A percentile compares a stretch with the other conserved stretches of the same genome.
These are phyloP conservation scores for Fusarium coffeatum DNA, from an alignment of 2,329 filamentous ascomycete species.

Conservation along the genomic window DNA sequence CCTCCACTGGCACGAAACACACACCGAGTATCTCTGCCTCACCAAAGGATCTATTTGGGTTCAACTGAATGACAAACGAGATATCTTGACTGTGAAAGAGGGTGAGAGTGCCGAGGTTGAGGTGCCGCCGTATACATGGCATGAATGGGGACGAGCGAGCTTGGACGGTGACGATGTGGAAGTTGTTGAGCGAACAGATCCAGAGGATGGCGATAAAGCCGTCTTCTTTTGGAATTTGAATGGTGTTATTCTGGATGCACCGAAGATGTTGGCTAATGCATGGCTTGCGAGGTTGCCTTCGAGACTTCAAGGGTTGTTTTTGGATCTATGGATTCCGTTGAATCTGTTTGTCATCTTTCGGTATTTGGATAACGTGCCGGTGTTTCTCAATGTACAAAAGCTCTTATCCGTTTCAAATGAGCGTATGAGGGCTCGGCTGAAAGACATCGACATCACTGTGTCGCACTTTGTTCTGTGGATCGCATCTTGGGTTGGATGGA, in stretches of 20 bases:
- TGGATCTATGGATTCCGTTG: conserved; percentile 47
- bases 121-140: conserved; percentile 53
- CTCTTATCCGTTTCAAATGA: fast-evolving
- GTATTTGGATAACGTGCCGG: conserved; percentile 48
- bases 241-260: conserved; percentile 51
- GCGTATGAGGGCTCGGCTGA: fast-evolving
- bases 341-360: conserved; percentile 48
- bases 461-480: conserved; percentile 1
- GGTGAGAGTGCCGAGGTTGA: conserved; percentile 47
- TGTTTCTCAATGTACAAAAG: conserved; percentile 34
- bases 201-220: conserved; percentile 57
- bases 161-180: conserved; percentile 51
- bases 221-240: conserved; percentile 64
- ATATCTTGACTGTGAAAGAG: conserved; percentile 35
- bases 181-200: conserved; percentile 61
- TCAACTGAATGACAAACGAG: conserved; percentile 27
- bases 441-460: neutral
- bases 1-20: conserved; percentile 61
- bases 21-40: conserved; percentile 60
- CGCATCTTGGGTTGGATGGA: conserved; percentile 13
- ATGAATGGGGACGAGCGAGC: conserved; percentile 60
- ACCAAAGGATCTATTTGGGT: conserved; percentile 52
- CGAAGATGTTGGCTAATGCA: conserved; percentile 4
- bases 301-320: conserved; percentile 25
- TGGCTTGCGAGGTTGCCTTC: conserved; percentile 5